phyloP scores from a whole-genome alignment of 2,329 filamentous ascomycete genomes.

The Neospermospora avenae region DNA sequence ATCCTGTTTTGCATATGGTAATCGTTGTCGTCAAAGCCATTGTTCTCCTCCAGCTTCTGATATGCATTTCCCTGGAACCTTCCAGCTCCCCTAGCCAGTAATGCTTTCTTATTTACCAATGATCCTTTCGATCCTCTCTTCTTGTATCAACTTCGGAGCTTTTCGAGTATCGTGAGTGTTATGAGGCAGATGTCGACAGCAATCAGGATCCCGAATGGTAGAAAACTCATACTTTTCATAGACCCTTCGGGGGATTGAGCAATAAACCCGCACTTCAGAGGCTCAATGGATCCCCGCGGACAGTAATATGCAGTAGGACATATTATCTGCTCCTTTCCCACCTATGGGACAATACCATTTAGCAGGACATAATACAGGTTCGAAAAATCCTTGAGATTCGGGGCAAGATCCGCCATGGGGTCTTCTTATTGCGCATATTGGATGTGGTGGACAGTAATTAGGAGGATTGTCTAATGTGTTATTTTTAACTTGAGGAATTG shows the following conservation, averaged over 20 bases:
- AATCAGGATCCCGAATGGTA: constrained; percentile 44
- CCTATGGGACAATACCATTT: constrained; percentile 40
- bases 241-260: too few relatives aligned
- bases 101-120: neutral
- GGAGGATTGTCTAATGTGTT: constrained; percentile 23
- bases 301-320: constrained; percentile 47
- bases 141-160: constrained; percentile 38
- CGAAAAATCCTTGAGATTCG: constrained; percentile 8
- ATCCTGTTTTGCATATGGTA: constrained; percentile 19
- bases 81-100: constrained; percentile 5
- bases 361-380: constrained; percentile 11
- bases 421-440: constrained; percentile 19
- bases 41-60: constrained; percentile 17
- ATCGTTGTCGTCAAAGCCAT: constrained; percentile 7
- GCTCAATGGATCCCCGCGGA: constrained; percentile 45
- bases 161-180: constrained; percentile 37
- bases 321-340: constrained; percentile 30
- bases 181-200: constrained; percentile 43
- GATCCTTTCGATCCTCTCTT: constrained; percentile 17
- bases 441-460: constrained; percentile 28
- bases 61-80: constrained; percentile 13
- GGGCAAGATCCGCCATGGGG: constrained; percentile 14
- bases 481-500: constrained; percentile 27
- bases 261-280: constrained; percentile 45
- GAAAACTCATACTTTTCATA: constrained; percentile 42